Evolutionary conservation across 2,329 filamentous ascomycete genomes (phyloP).

Genomic region (Amauroascus niger): DNA sequence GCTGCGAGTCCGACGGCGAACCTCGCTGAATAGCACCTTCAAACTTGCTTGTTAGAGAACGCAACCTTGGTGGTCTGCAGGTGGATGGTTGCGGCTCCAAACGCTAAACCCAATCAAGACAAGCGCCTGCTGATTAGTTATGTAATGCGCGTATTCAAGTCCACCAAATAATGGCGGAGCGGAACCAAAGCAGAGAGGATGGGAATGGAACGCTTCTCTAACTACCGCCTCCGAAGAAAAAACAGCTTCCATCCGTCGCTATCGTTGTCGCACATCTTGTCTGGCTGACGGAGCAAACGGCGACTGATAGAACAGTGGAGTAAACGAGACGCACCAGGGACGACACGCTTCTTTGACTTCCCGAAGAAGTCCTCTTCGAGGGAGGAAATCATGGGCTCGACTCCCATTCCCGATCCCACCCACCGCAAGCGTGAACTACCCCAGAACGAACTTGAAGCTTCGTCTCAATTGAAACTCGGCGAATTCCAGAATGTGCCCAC

Average conservation of each 20-base stretch:
- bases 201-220: neutral
- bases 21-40: too few species aligned
- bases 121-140: neutral
- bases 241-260: neutral
- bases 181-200: neutral
- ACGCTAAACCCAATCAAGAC: neutral
- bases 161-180: neutral
- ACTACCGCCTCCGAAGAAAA: neutral
- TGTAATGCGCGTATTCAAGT: neutral
- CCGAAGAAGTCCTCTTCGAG: neutral
- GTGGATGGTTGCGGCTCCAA: too few species aligned
- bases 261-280: neutral
- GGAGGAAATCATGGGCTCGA: conserved; percentile 9
- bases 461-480: conserved; percentile 70
- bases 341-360: neutral
- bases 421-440: conserved; percentile 36
- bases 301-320: neutral
- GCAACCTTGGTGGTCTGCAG: too few species aligned
- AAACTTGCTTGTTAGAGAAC: too few species aligned
- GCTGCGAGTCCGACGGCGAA: too few species aligned
- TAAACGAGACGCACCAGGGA: neutral
- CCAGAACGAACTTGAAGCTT: conserved; percentile 70
- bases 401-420: conserved; percentile 17
- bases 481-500: conserved; percentile 90
- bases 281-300: neutral